Percentiles rank a stretch among this genome's conserved stretches.
Evolutionary conservation across 2,329 filamentous ascomycete genomes (phyloP).

Genomic region (Aquanectria penicillioides): DNA sequence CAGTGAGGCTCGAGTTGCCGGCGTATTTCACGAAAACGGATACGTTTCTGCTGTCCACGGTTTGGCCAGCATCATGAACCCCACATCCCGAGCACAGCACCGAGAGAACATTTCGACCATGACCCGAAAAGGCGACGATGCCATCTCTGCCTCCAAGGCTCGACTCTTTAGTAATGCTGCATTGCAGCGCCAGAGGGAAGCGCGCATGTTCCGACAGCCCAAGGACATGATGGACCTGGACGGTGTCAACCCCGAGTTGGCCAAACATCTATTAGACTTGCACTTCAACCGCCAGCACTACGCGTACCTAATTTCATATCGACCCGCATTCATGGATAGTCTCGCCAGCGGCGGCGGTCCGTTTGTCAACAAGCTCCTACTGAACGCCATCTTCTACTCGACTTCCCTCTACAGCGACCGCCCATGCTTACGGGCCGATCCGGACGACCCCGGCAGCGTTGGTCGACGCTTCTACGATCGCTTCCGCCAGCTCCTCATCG

Average conservation of each 20-base stretch:
- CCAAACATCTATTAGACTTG: slow-evolving; percentile 49
- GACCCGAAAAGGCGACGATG: slow-evolving; percentile 39
- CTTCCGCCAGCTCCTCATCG: slow-evolving; percentile 48
- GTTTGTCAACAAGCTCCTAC: slow-evolving; percentile 49
- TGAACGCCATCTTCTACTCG: slow-evolving; percentile 54
- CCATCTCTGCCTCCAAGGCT: slow-evolving; percentile 44
- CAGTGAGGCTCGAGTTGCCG: slow-evolving; percentile 47
- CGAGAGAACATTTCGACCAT: slow-evolving; percentile 43
- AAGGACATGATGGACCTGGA: slow-evolving; percentile 47
- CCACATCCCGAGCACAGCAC: slow-evolving; percentile 41
- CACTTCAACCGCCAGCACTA: slow-evolving; percentile 51
- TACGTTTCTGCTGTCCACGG: slow-evolving; percentile 49
- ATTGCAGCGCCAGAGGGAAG: slow-evolving; percentile 46
- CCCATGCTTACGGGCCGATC: slow-evolving; percentile 45
- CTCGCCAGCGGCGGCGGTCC: slow-evolving; percentile 47
- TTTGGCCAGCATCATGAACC: slow-evolving; percentile 48
- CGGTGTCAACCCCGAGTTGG: slow-evolving; percentile 46
- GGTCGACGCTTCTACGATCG: slow-evolving; percentile 51
- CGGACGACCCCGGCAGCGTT: slow-evolving; percentile 46
- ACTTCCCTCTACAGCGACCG: slow-evolving; percentile 52
- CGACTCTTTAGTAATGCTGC: slow-evolving; percentile 49
- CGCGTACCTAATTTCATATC: slow-evolving; percentile 50
- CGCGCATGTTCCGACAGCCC: slow-evolving; percentile 44
- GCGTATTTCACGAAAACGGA: slow-evolving; percentile 48
- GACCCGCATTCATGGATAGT: slow-evolving; percentile 52